Evolutionary conservation across 805 yeast genomes (phyloP).

Genomic region (Yarrowia hollandica): DNA sequence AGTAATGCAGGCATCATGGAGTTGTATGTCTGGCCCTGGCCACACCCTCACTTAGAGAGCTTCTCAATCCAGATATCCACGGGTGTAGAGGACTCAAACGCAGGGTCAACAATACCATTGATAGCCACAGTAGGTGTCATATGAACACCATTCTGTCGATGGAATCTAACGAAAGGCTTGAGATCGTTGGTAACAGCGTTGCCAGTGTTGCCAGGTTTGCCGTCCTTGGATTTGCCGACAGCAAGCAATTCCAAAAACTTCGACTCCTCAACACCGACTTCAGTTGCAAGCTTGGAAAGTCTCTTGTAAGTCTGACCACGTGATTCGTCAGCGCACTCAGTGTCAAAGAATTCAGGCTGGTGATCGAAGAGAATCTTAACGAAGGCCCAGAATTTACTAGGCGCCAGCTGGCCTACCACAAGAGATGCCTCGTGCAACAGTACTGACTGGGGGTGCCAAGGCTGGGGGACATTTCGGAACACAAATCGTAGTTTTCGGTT

Average conservation of each 20-base stretch:
- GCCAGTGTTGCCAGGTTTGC: constrained; percentile 54
- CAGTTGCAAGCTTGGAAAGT: constrained; percentile 51
- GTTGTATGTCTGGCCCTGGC: too few species aligned
- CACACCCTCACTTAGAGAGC: constrained; percentile 29
- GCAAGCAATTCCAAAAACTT: constrained; percentile 42
- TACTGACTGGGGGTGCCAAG: constrained; percentile 83
- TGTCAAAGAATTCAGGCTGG: constrained; percentile 60
- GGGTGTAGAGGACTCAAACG: constrained; percentile 63
- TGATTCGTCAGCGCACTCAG: constrained; percentile 53
- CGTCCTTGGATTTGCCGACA: constrained; percentile 40
- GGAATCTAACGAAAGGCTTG: constrained; percentile 70
- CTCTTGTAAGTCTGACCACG: constrained; percentile 57
- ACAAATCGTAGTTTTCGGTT: constrained; percentile 55
- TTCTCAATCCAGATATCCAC: constrained; percentile 47
- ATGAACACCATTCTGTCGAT: constrained; percentile 76
- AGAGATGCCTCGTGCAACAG: constrained; percentile 69
- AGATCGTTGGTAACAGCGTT: constrained; percentile 60
- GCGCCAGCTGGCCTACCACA: constrained; percentile 59
- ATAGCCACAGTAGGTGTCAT: constrained; percentile 79
- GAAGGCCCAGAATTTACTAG: constrained; percentile 57
- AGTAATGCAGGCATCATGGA: too few species aligned
- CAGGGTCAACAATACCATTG: constrained; percentile 61
- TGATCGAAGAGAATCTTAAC: constrained; percentile 57
- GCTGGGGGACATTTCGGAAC: constrained; percentile 76
- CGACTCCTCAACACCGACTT: constrained; percentile 45